phyloP scores from a whole-genome alignment of 257 asterid genomes.

The Solanum tarapatanum region DNA sequence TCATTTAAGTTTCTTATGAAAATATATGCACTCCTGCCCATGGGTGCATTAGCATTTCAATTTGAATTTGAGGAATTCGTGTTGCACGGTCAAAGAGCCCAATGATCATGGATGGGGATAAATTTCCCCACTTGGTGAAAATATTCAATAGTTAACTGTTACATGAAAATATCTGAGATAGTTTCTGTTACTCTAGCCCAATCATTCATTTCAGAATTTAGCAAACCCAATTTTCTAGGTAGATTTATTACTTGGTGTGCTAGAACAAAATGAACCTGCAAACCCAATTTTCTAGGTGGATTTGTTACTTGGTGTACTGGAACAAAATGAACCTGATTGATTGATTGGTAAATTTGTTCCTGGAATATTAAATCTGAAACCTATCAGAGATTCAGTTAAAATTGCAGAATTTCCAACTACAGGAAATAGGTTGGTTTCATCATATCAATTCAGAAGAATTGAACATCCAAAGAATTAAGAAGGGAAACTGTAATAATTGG shows the following conservation, averaged over 20 bases:
- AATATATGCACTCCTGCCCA: neutral
- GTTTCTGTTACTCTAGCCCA: neutral
- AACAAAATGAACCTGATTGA: neutral
- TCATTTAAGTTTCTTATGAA: neutral
- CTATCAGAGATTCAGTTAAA: neutral
- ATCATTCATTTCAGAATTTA: neutral
- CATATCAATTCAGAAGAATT: neutral
- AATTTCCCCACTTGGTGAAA: neutral
- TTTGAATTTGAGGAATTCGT: neutral
- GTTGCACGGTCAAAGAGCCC: neutral
- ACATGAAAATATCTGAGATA: too few relatives aligned
- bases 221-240: neutral
- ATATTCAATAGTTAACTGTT: neutral
- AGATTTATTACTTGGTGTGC: neutral
- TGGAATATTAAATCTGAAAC: neutral
- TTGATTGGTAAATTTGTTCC: neutral
- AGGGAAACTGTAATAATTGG: neutral
- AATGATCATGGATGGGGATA: neutral
- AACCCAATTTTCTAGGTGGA: too few relatives aligned
- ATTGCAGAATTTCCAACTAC: neutral
- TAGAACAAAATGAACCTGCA: neutral
- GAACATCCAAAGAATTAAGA: neutral
- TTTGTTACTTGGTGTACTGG: too few relatives aligned
- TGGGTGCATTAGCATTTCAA: neutral
- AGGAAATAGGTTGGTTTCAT: neutral